phyloP scores from a whole-genome alignment of 2,329 filamentous ascomycete genomes.

The Pseudofabraea citricarpa region DNA sequence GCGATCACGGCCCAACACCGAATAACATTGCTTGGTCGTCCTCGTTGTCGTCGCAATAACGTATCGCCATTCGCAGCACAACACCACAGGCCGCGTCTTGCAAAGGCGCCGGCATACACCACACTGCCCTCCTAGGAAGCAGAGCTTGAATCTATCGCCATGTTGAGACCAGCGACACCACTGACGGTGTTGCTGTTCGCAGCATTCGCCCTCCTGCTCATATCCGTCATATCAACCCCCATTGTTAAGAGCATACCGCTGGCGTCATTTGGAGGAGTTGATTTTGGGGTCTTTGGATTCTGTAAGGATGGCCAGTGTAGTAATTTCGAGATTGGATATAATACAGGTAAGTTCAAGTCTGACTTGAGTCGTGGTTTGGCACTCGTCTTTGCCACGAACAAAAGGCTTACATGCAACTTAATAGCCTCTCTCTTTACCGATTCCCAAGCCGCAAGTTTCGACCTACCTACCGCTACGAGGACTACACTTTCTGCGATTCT shows the following conservation, averaged over 20 bases:
- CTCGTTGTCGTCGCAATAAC: slow-evolving; percentile 1
- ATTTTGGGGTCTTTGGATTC: slow-evolving; percentile 90
- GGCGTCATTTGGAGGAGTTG: slow-evolving; percentile 68
- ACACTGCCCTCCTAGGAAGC: slow-evolving; percentile 14
- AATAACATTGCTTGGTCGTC: no score
- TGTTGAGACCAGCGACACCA: slow-evolving; percentile 85
- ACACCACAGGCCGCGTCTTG: slow-evolving; percentile 35
- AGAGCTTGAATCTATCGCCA: slow-evolving; percentile 29
- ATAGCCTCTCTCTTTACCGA: slow-evolving; percentile 21
- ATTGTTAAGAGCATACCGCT: slow-evolving; percentile 82
- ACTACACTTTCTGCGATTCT: slow-evolving; percentile 78
- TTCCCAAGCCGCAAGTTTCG: slow-evolving; percentile 40
- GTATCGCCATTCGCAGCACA: background rate
- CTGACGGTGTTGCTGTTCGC: slow-evolving; percentile 78
- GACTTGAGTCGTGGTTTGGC: slow-evolving; percentile 1
- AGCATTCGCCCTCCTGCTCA: slow-evolving; percentile 79
- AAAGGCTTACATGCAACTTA: slow-evolving; percentile 3
- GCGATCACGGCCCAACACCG: no score
- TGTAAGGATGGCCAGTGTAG: slow-evolving; percentile 67
- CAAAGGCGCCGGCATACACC: slow-evolving; percentile 35
- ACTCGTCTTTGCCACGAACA: slow-evolving; percentile 1
- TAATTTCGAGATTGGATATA: slow-evolving; percentile 77
- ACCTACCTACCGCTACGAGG: slow-evolving; percentile 47
- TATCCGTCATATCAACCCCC: slow-evolving; percentile 87
- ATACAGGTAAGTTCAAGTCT: slow-evolving; percentile 58